Evolutionary conservation across 2,329 filamentous ascomycete species (phyloP).

Genomic region (Trichoderma lentiforme): DNA sequence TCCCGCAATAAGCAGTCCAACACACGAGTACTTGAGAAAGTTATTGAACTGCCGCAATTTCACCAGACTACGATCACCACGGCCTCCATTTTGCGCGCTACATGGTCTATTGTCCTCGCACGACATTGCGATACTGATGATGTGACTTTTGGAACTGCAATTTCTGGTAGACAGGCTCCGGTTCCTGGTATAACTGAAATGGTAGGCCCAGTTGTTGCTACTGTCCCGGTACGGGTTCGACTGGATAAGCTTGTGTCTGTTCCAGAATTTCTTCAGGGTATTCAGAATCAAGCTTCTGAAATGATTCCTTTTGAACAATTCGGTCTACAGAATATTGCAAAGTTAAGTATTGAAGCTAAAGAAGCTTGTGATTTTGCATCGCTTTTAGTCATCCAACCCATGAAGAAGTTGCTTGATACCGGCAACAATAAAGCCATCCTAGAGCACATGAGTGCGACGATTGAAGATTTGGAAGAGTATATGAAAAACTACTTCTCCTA

Average conservation of each 20-base stretch:
- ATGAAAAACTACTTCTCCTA: conserved; percentile 11
- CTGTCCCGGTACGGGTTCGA: conserved; percentile 18
- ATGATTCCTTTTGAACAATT: conserved; percentile 25
- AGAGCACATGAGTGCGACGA: not conserved
- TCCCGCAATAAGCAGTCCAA: not conserved
- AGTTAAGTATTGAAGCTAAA: conserved; percentile 19
- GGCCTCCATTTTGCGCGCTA: conserved; percentile 21
- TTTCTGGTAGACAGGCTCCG: conserved; percentile 24
- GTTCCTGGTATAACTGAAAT: conserved; percentile 25
- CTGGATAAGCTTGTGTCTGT: not conserved
- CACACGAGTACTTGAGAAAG: conserved; percentile 1
- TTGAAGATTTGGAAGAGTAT: not conserved
- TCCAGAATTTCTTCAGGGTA: conserved; percentile 5
- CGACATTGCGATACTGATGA: conserved; percentile 21
- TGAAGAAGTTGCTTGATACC: not conserved
- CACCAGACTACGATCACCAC: conserved; percentile 18
- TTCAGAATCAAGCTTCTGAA: conserved; percentile 20
- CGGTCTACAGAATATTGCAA: conserved; percentile 26
- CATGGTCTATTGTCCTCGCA: conserved; percentile 6
- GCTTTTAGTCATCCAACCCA: conserved; percentile 23
- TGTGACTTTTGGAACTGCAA: conserved; percentile 23
- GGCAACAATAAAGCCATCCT: not conserved
- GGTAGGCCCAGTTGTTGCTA: conserved; percentile 23
- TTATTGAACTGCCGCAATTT: not conserved
- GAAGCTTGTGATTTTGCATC: conserved; percentile 24